phyloP scores from a whole-genome alignment of 768 basidiomycete genomes.

The Phlebiopsis gigantea region DNA sequence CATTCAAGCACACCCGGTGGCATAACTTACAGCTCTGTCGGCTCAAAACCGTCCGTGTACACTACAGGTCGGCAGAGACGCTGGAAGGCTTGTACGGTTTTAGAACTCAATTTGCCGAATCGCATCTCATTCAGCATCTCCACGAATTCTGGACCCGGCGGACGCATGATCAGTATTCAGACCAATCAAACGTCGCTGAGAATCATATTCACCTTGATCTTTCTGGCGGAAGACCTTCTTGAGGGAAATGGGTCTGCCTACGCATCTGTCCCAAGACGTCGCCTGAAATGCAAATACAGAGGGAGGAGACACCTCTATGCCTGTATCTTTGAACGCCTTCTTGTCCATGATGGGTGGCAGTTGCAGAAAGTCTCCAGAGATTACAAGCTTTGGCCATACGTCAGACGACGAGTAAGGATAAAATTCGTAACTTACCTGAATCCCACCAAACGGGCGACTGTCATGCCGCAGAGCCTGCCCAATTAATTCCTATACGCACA shows the following conservation, averaged over 20 bases:
- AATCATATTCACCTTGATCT: constrained; percentile 60
- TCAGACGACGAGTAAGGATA: not conserved
- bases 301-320: constrained; percentile 34
- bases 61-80: constrained; percentile 48
- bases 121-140: constrained; percentile 88
- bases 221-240: constrained; percentile 86
- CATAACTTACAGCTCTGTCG: constrained; percentile 67
- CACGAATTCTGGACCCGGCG: constrained; percentile 42
- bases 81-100: constrained; percentile 45
- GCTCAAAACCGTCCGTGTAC: constrained; percentile 71
- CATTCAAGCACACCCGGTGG: not conserved
- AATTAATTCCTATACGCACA: constrained; percentile 44
- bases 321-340: constrained; percentile 11
- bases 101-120: constrained; percentile 52
- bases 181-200: not conserved
- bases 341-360: constrained; percentile 70
- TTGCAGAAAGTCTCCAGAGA: constrained; percentile 91
- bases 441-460: constrained; percentile 70
- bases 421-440: constrained; percentile 51
- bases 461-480: constrained; percentile 52
- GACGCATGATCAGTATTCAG: not conserved
- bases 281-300: constrained; percentile 82
- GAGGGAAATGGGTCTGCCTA: constrained; percentile 48
- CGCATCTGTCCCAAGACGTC: constrained; percentile 63
- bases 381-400: constrained; percentile 33